phyloP scores from a whole-genome alignment of 2,329 filamentous ascomycete genomes.

The Ceratocystis eucalypticola region DNA sequence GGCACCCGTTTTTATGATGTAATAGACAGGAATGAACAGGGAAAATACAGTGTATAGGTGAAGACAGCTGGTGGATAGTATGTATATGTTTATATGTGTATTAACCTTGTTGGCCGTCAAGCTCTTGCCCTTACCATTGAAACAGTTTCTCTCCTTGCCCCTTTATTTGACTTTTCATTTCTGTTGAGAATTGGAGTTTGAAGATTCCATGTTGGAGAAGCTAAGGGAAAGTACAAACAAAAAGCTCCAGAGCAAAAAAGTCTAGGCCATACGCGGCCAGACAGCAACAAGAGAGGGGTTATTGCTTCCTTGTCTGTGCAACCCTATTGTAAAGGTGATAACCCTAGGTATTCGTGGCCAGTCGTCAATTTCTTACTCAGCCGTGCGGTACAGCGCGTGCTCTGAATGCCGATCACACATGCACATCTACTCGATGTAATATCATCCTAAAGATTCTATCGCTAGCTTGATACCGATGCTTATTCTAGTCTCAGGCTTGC shows the following conservation, averaged over 20 bases:
- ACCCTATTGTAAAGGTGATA: neutral
- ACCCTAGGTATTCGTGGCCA: no score
- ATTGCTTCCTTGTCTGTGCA: neutral
- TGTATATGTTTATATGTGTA: neutral
- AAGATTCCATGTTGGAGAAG: neutral
- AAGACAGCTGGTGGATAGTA: neutral
- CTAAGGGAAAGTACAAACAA: neutral
- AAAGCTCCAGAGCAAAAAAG: neutral
- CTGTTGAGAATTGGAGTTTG: conserved; percentile 16
- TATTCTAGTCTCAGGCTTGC: neutral
- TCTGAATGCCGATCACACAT: no score
- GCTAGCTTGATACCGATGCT: neutral
- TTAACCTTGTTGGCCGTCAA: neutral
- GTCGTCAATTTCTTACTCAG: no score
- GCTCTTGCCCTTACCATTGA: neutral
- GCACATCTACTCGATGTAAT: neutral
- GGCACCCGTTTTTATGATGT: neutral
- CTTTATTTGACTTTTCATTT: neutral
- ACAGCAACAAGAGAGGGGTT: neutral
- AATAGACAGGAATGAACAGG: neutral
- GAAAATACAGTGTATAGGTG: neutral
- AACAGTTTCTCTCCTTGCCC: neutral
- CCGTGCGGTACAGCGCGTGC: no score
- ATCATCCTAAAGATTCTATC: neutral
- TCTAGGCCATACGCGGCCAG: neutral